Evolutionary conservation across 83 land plant species (phyloP).

Genomic region (Larix sibirica): DNA sequence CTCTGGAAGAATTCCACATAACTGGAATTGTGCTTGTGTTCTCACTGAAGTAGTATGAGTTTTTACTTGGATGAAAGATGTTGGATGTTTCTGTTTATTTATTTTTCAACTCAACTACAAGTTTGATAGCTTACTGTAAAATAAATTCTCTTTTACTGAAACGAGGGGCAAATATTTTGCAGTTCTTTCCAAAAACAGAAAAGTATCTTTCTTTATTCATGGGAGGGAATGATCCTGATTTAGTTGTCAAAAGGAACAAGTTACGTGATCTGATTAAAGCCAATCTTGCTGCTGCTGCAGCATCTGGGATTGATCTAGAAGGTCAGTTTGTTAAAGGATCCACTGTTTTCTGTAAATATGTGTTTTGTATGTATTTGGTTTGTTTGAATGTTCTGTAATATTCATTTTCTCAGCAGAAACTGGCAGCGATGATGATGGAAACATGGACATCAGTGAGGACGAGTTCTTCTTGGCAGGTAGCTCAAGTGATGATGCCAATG

Average conservation of each 20-base stretch:
- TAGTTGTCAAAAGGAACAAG: constrained; percentile 60
- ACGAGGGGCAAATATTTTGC: constrained; percentile 24
- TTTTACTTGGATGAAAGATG: background rate
- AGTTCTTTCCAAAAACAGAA: constrained; percentile 98
- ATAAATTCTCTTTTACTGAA: background rate
- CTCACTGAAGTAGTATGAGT: background rate
- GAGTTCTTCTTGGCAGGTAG: constrained; percentile 88
- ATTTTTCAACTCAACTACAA: background rate
- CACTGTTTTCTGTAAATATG: background rate
- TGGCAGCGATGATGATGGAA: constrained; percentile 96
- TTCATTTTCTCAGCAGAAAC: constrained; percentile 68
- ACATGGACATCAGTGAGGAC: constrained; percentile 83
- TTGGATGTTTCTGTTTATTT: background rate
- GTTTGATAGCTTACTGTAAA: background rate
- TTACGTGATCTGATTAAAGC: constrained; percentile 86
- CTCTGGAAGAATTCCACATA: background rate
- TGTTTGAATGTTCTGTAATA: background rate
- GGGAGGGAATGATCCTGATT: constrained; percentile 77
- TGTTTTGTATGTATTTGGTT: background rate
- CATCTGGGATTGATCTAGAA: constrained; percentile 92
- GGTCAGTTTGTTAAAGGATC: constrained; percentile 43
- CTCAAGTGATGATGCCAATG: constrained; percentile 98
- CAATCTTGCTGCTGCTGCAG: constrained; percentile 83
- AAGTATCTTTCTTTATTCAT: constrained; percentile 90
- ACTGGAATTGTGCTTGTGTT: background rate